Conservation (phyloP, 2,329 filamentous ascomycete species). For the Claviceps fusiformis region DNA sequence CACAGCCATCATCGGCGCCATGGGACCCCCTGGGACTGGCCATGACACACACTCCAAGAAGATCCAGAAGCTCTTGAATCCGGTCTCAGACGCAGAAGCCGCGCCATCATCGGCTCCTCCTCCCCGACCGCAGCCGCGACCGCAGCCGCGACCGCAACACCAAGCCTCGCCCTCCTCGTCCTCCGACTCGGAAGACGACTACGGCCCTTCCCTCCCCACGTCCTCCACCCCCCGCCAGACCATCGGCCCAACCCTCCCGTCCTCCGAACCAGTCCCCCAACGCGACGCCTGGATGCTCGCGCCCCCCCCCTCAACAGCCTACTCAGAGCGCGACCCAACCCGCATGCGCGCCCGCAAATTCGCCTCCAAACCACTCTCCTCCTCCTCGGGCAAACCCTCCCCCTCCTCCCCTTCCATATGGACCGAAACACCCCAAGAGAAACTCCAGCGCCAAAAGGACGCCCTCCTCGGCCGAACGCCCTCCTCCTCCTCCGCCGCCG, state of each 20-base stretch:
- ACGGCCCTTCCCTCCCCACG: slow-evolving; percentile 44
- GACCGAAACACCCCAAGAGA: slow-evolving; percentile 87
- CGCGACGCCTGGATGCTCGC: slow-evolving; percentile 80
- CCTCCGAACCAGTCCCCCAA: slow-evolving; percentile 34
- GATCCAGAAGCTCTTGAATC: slow-evolving; percentile 8
- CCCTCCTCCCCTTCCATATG: slow-evolving; percentile 54
- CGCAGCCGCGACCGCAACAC: slow-evolving; percentile 13
- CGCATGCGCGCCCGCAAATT: slow-evolving; percentile 75
- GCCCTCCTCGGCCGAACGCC: slow-evolving; percentile 62
- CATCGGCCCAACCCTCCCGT: slow-evolving; percentile 22
- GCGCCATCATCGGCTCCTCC: background rate
- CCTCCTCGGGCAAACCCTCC: slow-evolving; percentile 10
- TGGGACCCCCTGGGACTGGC: background rate
- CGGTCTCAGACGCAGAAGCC: background rate
- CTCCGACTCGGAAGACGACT: slow-evolving; percentile 33
- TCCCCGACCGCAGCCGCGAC: slow-evolving; percentile 15
- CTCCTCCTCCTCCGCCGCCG: slow-evolving; percentile 11
- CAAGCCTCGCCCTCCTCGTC: slow-evolving; percentile 25
- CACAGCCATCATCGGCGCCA: slow-evolving; percentile 6
- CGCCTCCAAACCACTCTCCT: slow-evolving; percentile 40
- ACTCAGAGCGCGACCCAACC: slow-evolving; percentile 62
- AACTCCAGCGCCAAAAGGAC: slow-evolving; percentile 65
- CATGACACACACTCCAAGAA: background rate
- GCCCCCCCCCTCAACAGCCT: slow-evolving; percentile 38
- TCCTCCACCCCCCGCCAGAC: slow-evolving; percentile 32